A percentile compares a stretch with the other conserved stretches of the same genome.
Conservation (phyloP, 192 early-diverging fungal genomes). For the Backusella luteola region DNA sequence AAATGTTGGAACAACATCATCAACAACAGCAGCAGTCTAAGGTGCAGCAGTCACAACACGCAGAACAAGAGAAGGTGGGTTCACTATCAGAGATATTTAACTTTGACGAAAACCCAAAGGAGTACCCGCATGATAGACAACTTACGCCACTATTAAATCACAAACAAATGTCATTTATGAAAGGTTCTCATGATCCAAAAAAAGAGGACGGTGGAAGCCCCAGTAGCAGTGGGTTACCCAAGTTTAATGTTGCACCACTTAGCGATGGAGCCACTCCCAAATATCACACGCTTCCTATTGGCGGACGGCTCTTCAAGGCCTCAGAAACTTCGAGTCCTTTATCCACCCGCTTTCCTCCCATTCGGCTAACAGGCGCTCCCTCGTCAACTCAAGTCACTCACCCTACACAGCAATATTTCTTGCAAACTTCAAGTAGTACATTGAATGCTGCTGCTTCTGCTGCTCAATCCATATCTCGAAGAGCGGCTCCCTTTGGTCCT, state of each 20-base stretch:
- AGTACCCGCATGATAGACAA: background rate
- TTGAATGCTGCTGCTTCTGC: slow-evolving; percentile 34
- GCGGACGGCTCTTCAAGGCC: background rate
- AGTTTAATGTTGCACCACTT: slow-evolving; percentile 30
- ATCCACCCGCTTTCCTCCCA: background rate
- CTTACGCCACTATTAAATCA: background rate
- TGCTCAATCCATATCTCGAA: slow-evolving; percentile 11
- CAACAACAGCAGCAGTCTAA: background rate
- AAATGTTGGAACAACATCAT: background rate
- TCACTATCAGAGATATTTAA: background rate
- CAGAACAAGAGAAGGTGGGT: background rate
- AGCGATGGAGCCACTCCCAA: background rate
- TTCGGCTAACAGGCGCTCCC: background rate
- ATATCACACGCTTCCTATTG: slow-evolving; percentile 8
- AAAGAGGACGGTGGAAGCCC: background rate
- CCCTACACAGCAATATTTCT: slow-evolving; percentile 35
- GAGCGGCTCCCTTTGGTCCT: background rate
- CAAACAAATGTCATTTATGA: background rate
- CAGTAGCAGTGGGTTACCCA: slow-evolving; percentile 13
- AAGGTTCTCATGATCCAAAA: slow-evolving; percentile 11
- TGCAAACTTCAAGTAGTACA: slow-evolving; percentile 32
- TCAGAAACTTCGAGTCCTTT: background rate
- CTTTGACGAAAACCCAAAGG: background rate
- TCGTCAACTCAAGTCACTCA: slow-evolving; percentile 13
- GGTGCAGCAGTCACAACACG: background rate